These are phyloP conservation scores for Lonicera japonica DNA, from an alignment of 129 eudicot species.

Conservation along the genomic window DNA sequence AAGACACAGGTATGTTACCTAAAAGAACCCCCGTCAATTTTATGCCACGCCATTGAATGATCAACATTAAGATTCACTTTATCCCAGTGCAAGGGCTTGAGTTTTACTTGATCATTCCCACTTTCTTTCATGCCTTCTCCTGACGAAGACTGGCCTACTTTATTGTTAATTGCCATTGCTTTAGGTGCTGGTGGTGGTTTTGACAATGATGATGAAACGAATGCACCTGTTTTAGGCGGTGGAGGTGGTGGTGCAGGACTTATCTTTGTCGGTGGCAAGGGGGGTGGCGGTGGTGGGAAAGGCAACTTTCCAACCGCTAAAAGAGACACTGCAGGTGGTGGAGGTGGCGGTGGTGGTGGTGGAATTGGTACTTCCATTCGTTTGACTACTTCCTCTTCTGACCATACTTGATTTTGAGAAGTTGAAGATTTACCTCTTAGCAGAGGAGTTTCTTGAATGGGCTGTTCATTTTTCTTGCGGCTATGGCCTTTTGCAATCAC, in stretches of 20 bases:
- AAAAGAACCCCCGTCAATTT: constrained; percentile 67
- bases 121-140: constrained; percentile 16
- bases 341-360: constrained; percentile 27
- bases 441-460: constrained; percentile 47
- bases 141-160: constrained; percentile 13
- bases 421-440: constrained; percentile 69
- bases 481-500: constrained; percentile 21
- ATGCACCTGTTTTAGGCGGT: constrained; percentile 30
- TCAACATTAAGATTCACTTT: constrained; percentile 66
- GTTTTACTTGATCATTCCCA: constrained; percentile 56
- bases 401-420: constrained; percentile 49
- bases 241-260: constrained; percentile 49
- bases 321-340: constrained; percentile 26
- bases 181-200: constrained; percentile 43
- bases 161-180: constrained; percentile 9
- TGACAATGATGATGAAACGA: constrained; percentile 33
- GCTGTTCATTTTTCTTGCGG: constrained; percentile 20
- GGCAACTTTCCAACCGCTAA: constrained; percentile 13
- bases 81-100: constrained; percentile 94
- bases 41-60: constrained; percentile 89
- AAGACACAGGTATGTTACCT: too few relatives aligned
- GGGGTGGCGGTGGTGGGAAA: constrained; percentile 30
- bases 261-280: constrained; percentile 20
- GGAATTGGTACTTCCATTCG: constrained; percentile 11
- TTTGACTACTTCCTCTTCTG: constrained; percentile 13